Evolutionary conservation across 2,329 filamentous ascomycete genomes (phyloP), one percentile per base, ranked within the genome.

Genomic region (Ophiostoma fasciatum): DNA sequence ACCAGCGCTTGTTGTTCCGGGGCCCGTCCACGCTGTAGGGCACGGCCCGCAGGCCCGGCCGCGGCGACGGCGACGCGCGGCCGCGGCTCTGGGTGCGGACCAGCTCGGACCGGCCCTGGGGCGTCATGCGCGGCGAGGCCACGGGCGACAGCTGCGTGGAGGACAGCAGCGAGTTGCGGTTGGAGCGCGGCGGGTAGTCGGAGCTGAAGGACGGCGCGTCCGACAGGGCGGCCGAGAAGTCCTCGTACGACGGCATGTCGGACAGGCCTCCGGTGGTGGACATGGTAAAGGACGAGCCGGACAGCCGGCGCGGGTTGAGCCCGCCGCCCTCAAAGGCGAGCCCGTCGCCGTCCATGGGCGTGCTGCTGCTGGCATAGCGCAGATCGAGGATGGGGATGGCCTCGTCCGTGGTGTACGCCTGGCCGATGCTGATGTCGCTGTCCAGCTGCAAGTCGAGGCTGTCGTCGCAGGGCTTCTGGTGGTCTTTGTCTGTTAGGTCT

Each of bases 1-100:
- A 84, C 79, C 80, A 85, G 45, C 80, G 66, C 62, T 84, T 83
- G 51, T 66, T 74, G 51, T 66, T 74, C 43, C 77, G 69, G 31
- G 63, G 64, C 35, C 65, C 68, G 31, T 83, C 78, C 34, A 82
- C 64, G 34, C 62, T 76, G 57, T 84, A 84, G 1, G 80, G 80
- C 14, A 74, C 76, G 28, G 78, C 71, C 42, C 79, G 71, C 50
- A 78, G 64, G 37, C 66, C 74, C 22, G 73, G 74, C 30, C 78
- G 68, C 17, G 80, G 78, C 22, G 78, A 81, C 26, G 78, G 78
- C 31, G 79, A 82, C 11, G 77, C 76, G 28, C 78, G 69, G 17
- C 78, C 75, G 35, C 78, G 71, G 54, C 77, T 82, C 43, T 71
- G 74, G 31, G 64, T 68, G 52, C 74, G 61, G 31, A 75, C 74